Percentiles rank a stretch among this genome's conserved stretches.
phyloP scores from a whole-genome alignment of 768 basidiomycete genomes.

The Leccinum subtestaceum region DNA sequence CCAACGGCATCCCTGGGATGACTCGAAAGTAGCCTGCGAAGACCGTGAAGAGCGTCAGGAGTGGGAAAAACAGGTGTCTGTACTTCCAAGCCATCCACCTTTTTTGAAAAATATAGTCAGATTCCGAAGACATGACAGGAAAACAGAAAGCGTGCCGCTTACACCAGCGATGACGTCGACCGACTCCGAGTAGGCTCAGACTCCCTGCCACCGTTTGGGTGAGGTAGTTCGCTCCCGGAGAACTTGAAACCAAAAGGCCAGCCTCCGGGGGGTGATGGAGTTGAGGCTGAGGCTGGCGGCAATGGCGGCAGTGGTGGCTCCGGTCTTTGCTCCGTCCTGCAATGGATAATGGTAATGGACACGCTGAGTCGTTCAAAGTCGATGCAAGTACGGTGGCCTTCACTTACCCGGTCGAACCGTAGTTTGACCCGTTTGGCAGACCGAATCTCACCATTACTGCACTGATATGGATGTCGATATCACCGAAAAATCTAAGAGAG shows the following conservation, averaged over 20 bases:
- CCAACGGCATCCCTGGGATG: no score
- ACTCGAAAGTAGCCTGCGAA: not conserved
- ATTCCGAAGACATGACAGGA: not conserved
- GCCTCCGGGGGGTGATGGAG: no score
- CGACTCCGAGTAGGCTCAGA: not conserved
- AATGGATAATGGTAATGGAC: not conserved
- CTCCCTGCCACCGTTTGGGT: not conserved
- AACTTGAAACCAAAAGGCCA: no score
- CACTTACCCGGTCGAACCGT: not conserved
- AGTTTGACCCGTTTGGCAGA: not conserved
- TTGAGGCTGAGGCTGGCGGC: no score
- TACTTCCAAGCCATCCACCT: not conserved
- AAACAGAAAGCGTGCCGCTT: not conserved
- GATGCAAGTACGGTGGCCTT: not conserved
- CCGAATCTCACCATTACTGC: not conserved
- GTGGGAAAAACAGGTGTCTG: not conserved
- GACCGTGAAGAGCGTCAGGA: not conserved
- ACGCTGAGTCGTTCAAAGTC: not conserved
- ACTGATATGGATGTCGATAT: not conserved
- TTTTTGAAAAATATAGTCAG: not conserved
- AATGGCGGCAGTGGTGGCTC: not conserved
- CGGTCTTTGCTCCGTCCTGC: not conserved
- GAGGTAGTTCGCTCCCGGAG: not conserved
- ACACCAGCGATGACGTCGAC: not conserved
- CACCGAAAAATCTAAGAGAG: not conserved